phyloP scores from a whole-genome alignment of 75 land plant species.

The Selaginella tamariscina region DNA sequence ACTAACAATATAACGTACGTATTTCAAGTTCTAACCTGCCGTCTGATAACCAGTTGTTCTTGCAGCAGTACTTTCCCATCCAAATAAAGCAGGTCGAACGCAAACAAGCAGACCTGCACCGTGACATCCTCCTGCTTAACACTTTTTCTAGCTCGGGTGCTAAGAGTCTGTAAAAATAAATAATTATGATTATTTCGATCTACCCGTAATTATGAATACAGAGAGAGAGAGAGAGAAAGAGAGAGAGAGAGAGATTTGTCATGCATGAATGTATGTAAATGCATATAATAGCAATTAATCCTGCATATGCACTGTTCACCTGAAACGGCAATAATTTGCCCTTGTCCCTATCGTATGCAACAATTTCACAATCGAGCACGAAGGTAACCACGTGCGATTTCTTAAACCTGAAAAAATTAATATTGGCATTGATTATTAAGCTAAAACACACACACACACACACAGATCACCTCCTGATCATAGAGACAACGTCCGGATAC shows the following conservation, averaged over 20 bases:
- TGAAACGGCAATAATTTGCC: constrained; percentile 80
- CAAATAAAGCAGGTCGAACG: constrained; percentile 74
- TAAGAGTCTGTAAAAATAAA: constrained; percentile 48
- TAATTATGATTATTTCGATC: not conserved
- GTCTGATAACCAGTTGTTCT: constrained; percentile 66
- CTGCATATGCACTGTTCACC: constrained; percentile 28
- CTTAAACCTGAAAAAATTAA: constrained; percentile 54
- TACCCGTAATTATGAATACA: not conserved
- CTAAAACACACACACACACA: not conserved
- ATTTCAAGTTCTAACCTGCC: constrained; percentile 49
- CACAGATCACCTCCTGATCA: constrained; percentile 44
- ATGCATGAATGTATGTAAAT: not conserved
- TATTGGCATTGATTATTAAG: not conserved
- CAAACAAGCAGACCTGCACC: constrained; percentile 85
- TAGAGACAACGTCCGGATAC: constrained; percentile 72
- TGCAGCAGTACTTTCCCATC: constrained; percentile 72
- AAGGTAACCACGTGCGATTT: constrained; percentile 59
- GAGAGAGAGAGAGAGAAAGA: too few species aligned
- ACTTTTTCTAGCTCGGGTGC: constrained; percentile 84
- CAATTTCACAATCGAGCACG: constrained; percentile 92
- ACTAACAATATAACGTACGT: not conserved
- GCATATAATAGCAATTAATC: not conserved
- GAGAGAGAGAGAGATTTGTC: too few species aligned
- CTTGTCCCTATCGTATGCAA: constrained; percentile 76
- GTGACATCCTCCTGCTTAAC: constrained; percentile 71